Conservation (phyloP, 495 filamentous ascomycete genomes). For the Penicillium lividum region DNA sequence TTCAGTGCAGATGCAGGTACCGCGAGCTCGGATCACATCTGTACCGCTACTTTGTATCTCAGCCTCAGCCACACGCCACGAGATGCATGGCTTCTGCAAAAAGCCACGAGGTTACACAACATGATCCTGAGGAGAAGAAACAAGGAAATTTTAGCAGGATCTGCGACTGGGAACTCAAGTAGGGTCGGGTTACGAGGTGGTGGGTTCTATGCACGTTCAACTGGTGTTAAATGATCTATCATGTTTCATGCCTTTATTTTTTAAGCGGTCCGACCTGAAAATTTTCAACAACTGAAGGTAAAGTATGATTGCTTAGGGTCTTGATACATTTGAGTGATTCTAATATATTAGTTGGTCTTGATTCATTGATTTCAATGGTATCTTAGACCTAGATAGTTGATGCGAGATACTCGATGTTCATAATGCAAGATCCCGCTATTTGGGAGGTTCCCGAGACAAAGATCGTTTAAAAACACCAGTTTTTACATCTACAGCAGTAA, state of each 20-base stretch:
- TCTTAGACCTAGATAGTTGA: not conserved
- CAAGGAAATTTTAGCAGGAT: not conserved
- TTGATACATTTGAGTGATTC: not conserved
- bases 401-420: not conserved
- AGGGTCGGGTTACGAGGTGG: not conserved
- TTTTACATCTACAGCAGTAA: not conserved
- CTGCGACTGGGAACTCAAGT: not conserved
- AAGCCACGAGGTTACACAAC: conserved; percentile 20
- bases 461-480: not conserved
- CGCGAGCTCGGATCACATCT: not conserved
- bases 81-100: conserved; percentile 1
- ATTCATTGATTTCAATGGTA: not conserved
- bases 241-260: not conserved
- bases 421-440: not conserved
- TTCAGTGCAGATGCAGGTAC: conserved; percentile 28
- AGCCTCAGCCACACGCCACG: conserved; percentile 22
- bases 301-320: not conserved
- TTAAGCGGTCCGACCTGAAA: not conserved
- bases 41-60: conserved; percentile 5
- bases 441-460: not conserved
- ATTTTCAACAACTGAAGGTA: not conserved
- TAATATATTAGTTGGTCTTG: not conserved
- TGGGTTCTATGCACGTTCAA: not conserved
- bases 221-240: not conserved
- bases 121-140: conserved; percentile 6